phyloP scores from a whole-genome alignment of 352 stramenopile species.

The Pythium plurisporium region DNA sequence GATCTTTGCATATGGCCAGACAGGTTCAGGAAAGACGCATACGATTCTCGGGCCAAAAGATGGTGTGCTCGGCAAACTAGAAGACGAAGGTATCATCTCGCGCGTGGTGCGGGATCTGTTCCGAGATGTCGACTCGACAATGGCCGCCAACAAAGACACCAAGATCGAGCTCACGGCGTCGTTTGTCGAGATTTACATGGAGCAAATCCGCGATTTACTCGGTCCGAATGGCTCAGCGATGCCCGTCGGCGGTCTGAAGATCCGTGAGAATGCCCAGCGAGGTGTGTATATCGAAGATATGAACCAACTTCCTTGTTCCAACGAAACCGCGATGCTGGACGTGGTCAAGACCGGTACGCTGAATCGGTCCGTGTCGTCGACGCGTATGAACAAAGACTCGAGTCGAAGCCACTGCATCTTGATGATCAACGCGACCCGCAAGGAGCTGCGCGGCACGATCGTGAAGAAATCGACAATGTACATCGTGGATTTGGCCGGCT shows the following conservation, averaged over 20 bases:
- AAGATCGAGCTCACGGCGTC: constrained; percentile 91
- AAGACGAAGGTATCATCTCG: constrained; percentile 71
- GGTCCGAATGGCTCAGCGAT: constrained; percentile 38
- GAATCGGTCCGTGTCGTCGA: constrained; percentile 86
- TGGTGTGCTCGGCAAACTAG: constrained; percentile 55
- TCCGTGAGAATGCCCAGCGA: constrained; percentile 54
- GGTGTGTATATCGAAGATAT: constrained; percentile 60
- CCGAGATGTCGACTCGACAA: constrained; percentile 61
- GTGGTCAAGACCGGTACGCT: constrained; percentile 91
- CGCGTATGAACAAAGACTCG: constrained; percentile 90
- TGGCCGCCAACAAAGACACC: no score
- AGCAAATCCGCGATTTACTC: constrained; percentile 97
- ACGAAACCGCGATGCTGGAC: constrained; percentile 57
- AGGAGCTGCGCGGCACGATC: constrained; percentile 50
- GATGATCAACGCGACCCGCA: constrained; percentile 94
- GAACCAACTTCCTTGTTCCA: constrained; percentile 60
- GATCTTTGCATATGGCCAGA: constrained; percentile 92
- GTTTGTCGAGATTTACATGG: constrained; percentile 99
- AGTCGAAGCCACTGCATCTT: constrained; percentile 95
- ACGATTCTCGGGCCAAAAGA: no score
- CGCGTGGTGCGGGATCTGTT: constrained; percentile 72
- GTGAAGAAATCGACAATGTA: constrained; percentile 92
- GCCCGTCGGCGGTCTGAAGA: constrained; percentile 61
- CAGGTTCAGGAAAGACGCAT: constrained; percentile 90
- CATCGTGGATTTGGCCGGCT: constrained; percentile 73